phyloP scores from a whole-genome alignment of 768 basidiomycete genomes.

The Trametes gibbosa region DNA sequence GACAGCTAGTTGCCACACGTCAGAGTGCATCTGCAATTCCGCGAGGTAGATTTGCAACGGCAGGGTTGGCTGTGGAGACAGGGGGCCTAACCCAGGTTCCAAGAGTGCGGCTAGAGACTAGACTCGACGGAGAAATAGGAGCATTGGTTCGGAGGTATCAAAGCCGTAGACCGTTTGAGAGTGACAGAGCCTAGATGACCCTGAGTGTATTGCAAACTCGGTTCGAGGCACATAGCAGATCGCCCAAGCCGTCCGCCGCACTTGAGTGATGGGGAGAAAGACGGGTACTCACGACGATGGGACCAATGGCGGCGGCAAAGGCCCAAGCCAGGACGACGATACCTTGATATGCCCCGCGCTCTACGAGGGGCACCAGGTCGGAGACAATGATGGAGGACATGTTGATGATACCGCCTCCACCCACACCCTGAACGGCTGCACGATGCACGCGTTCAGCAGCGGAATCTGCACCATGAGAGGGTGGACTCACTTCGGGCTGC shows the following conservation, averaged over 20 bases:
- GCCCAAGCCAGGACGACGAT: slow-evolving; percentile 20
- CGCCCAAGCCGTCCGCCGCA: no score
- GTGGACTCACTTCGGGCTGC: slow-evolving; percentile 31
- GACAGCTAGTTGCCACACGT: no score
- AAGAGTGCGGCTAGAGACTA: no score
- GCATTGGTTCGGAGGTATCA: no score
- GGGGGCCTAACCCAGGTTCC: no score
- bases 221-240: not conserved
- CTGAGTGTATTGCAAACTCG: not conserved
- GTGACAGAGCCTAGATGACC: not conserved
- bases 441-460: not conserved
- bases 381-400: slow-evolving; percentile 25
- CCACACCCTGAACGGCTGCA: slow-evolving; percentile 31
- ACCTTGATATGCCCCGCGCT: slow-evolving; percentile 33
- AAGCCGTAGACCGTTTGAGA: no score
- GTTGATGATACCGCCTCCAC: slow-evolving; percentile 25
- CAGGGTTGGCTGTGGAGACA: no score
- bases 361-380: slow-evolving; percentile 26
- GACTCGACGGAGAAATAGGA: no score
- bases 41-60: no score
- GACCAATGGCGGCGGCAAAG: slow-evolving; percentile 22
- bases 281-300: slow-evolving; percentile 18
- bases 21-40: no score
- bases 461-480: not conserved
- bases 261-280: not conserved